Evolutionary conservation across 2,329 filamentous ascomycete species (phyloP), one percentile per base, ranked within the genome.

Genomic region (Kalaharituber pfeilii): DNA sequence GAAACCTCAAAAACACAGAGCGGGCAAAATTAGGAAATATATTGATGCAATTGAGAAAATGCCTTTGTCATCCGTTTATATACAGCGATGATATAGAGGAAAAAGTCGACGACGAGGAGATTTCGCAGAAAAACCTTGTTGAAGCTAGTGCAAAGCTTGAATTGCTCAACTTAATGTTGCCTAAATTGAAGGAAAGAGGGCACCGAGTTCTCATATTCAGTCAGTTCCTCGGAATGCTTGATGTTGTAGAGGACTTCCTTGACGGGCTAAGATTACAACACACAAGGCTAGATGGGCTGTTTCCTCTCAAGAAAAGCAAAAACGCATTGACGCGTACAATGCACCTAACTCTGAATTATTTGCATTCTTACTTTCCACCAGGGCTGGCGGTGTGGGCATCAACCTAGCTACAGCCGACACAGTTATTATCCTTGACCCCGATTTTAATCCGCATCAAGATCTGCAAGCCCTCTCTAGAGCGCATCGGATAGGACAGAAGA

Each of bases 381-480:
- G 91, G 59, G 88, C 93, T 18, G 91, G 91, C 53, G 91, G 93
- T 64, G 89, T 98, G 0, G 93, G 91, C 15, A 98, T 98, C 72
- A 98, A 98, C 65, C 75, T 98, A 53, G 91, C 91, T 0, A 94
- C 88, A 6, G 91, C 91, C 2, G 91, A 98, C 65, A 98, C 91
- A 0, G 93, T 98, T 57, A 95, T 98, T 60, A 95, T 98, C 60
- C 79, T 96, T 61, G 88, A 98, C 63, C 86, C 86, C 0, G 91
- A 98, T 65, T 96, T 94, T 72, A 98, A 98, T 58, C 91, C 91
- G 0, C 91, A 98, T 65, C 91, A 98, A 68, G 93, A 98, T 64
- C 84, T 98, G 39, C 91, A 98, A 67, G 91, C 91, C 0, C 75
- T 98, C 27, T 94, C 89, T 27, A 81, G 93, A 60, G 91, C 89